phyloP scores from a whole-genome alignment of 768 basidiomycete species.

The Hygrophorus pudorinus region DNA sequence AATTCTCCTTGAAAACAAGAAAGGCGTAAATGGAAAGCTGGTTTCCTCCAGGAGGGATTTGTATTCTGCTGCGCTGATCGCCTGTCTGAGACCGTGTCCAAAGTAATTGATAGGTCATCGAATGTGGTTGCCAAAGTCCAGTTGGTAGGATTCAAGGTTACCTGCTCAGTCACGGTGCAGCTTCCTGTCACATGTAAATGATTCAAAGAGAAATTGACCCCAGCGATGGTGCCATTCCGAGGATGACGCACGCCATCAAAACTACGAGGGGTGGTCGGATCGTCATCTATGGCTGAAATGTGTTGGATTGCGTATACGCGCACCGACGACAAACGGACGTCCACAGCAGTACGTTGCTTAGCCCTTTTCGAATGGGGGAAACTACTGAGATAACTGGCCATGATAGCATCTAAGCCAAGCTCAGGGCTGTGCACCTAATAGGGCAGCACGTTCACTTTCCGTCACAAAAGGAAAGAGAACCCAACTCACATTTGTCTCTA shows the following conservation, averaged over 20 bases:
- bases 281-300: conserved; percentile 25
- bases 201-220: conserved; percentile 13
- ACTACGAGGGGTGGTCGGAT: no score
- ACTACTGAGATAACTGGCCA: conserved; percentile 27
- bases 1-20: not conserved
- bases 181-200: conserved; percentile 7
- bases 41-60: not conserved
- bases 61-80: conserved; percentile 3
- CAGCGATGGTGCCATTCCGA: conserved; percentile 21
- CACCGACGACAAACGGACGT: conserved; percentile 30
- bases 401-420: conserved; percentile 30
- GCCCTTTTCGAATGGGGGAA: conserved; percentile 16
- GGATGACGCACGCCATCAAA: conserved; percentile 10
- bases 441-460: not conserved
- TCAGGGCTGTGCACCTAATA: conserved; percentile 25
- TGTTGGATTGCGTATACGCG: conserved; percentile 39
- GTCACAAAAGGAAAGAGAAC: not conserved
- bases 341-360: conserved; percentile 23
- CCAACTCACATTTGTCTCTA: conserved; percentile 34
- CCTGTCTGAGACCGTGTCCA: conserved; percentile 25
- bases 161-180: no score
- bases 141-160: not conserved
- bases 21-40: not conserved
- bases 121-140: conserved; percentile 15
- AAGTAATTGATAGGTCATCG: conserved; percentile 11